phyloP scores from a whole-genome alignment of 2,329 filamentous ascomycete genomes.

The Tolypocladium sp. region DNA sequence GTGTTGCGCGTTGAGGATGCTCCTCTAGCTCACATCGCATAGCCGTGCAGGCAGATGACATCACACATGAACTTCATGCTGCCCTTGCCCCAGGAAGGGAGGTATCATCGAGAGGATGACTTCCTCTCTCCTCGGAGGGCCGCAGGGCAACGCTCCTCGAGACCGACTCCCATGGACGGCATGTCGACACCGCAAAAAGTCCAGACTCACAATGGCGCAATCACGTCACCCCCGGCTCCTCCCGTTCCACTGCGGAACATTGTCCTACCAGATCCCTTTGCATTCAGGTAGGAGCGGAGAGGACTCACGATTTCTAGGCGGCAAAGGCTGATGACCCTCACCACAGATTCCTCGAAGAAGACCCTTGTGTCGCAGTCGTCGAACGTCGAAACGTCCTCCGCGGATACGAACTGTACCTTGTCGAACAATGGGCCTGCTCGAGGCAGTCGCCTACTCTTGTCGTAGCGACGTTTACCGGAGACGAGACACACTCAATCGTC shows the following conservation, averaged over 20 bases:
- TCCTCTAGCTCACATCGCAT: neutral
- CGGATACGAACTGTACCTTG: slow-evolving; percentile 88
- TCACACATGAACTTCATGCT: slow-evolving; percentile 4
- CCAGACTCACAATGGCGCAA: slow-evolving; percentile 5
- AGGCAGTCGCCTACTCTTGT: slow-evolving; percentile 82
- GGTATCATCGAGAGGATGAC: slow-evolving; percentile 5
- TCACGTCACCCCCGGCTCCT: slow-evolving; percentile 7
- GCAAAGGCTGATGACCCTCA: slow-evolving; percentile 2
- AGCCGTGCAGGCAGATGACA: slow-evolving; percentile 5
- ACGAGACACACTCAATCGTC: slow-evolving; percentile 66
- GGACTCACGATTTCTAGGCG: too few species aligned
- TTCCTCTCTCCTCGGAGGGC: neutral
- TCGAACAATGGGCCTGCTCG: slow-evolving; percentile 97
- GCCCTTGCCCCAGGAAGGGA: slow-evolving; percentile 5
- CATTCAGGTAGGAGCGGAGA: slow-evolving; percentile 36
- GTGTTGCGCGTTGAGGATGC: slow-evolving; percentile 3
- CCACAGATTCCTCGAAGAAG: slow-evolving; percentile 71
- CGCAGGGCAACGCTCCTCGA: neutral
- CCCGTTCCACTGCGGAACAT: slow-evolving; percentile 32
- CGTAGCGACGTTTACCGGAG: slow-evolving; percentile 88
- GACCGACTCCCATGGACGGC: slow-evolving; percentile 1
- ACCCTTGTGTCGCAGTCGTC: slow-evolving; percentile 65
- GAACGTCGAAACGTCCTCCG: slow-evolving; percentile 60
- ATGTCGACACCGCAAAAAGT: neutral
- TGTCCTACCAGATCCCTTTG: slow-evolving; percentile 50